Evolutionary conservation across 2,329 filamentous ascomycete genomes (phyloP), one percentile per base, ranked within the genome.

Genomic region (Claviceps paspali): DNA sequence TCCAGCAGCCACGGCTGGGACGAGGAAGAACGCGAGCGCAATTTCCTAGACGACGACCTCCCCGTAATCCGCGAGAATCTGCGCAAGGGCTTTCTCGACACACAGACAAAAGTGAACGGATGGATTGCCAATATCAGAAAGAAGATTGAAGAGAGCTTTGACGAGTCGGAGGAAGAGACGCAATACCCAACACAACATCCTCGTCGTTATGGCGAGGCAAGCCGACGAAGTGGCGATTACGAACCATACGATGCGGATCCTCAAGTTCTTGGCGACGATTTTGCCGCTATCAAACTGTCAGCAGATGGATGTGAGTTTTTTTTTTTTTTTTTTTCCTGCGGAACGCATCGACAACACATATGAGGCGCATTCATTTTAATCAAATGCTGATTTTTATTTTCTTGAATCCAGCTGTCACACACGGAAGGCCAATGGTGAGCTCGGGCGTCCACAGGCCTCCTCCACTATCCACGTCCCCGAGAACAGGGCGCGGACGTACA

Each of bases 181-280:
- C 52, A 52, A 36, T 40, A 46, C 34, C 49, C 51, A 23, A 53
- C 49, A 15, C 50, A 55, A 36, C 52, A 52, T 5, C 48, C 47
- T 38, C 53, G 75, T 41, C 68, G 72, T 36, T 75, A 69, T 38
- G 73, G 71, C 10, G 78, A 82, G 45, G 58, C 66, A 33, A 69
- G 69, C 43, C 70, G 80, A 48, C 73, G 82, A 49, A 94, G 87
- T 54, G 80, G 80, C 29, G 88, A 96, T 55, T 85, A 87, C 44
- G 81, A 87, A 48, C 78, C 85, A 40, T 98, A 98, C 53, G 91
- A 98, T 56, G 86, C 87, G 21, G 91, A 98, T 54, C 91, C 88
- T 22, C 77, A 87, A 53, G 76, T 96, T 27, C 67, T 98, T 23
- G 78, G 79, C 43, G 88, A 95, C 50, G 87, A 96, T 52, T 96